Conservation (phyloP, 306 rosid genomes). For the Dalbergia cultrata region DNA sequence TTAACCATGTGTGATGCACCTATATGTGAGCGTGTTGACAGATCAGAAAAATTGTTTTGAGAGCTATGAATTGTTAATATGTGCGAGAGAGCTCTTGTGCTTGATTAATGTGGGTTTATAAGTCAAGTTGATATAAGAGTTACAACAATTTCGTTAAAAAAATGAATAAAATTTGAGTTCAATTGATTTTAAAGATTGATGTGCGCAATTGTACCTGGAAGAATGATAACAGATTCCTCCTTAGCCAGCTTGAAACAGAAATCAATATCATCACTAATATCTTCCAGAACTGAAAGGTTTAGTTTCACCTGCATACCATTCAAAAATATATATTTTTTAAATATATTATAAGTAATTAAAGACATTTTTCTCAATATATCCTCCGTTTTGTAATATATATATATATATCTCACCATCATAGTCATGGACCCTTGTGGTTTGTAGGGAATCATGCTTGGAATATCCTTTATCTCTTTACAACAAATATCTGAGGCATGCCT, state of each 20-base stretch:
- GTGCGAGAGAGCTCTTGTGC: too few species aligned
- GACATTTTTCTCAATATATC: neutral
- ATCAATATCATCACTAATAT: slow-evolving; percentile 86
- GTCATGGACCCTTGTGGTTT: slow-evolving; percentile 94
- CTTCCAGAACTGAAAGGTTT: slow-evolving; percentile 63
- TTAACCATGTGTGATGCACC: too few species aligned
- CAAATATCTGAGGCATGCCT: slow-evolving; percentile 71
- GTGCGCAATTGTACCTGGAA: slow-evolving; percentile 74
- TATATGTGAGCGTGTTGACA: too few species aligned
- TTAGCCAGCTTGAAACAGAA: slow-evolving; percentile 96
- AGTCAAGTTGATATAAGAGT: too few species aligned
- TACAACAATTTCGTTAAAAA: too few species aligned
- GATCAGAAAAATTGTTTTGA: too few species aligned
- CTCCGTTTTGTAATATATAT: slow-evolving; percentile 40
- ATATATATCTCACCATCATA: slow-evolving; percentile 69
- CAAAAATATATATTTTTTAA: neutral
- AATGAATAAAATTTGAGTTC: too few species aligned
- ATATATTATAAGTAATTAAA: too few species aligned
- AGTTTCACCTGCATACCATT: slow-evolving; percentile 63
- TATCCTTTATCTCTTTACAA: slow-evolving; percentile 65
- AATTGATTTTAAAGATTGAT: neutral
- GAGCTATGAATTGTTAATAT: too few species aligned
- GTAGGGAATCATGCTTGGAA: slow-evolving; percentile 70
- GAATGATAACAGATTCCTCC: slow-evolving; percentile 95
- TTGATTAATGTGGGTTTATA: too few species aligned